phyloP scores from a whole-genome alignment of 352 stramenopile genomes.

The Pythium vanterpoolii region DNA sequence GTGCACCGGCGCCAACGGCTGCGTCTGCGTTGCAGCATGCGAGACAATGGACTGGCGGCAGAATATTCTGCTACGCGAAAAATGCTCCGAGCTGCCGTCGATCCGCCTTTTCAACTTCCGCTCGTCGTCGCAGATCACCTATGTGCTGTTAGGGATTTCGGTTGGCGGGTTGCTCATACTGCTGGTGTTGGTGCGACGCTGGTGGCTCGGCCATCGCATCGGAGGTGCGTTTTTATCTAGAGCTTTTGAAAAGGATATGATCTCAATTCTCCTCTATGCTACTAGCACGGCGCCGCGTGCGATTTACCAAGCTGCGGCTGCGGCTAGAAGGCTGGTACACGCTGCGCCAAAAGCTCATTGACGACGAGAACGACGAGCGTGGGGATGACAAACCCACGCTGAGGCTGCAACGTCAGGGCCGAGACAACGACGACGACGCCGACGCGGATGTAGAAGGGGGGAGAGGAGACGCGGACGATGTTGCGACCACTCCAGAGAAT shows the following conservation, averaged over 20 bases:
- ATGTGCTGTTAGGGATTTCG: constrained; percentile 10
- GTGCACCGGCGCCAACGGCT: constrained; percentile 38
- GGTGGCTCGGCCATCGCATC: constrained; percentile 8
- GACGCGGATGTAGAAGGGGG: neutral
- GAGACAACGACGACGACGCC: too few species aligned
- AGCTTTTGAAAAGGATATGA: too few species aligned
- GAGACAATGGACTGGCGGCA: constrained; percentile 34
- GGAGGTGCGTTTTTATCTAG: constrained; percentile 6
- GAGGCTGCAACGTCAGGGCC: constrained; percentile 3
- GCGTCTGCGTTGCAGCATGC: constrained; percentile 56
- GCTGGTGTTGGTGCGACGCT: constrained; percentile 3
- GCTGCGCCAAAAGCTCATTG: constrained; percentile 20
- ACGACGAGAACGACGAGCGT: constrained; percentile 10
- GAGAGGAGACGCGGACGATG: neutral
- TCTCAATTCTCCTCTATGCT: neutral
- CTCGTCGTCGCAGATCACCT: constrained; percentile 4
- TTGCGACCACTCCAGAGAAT: neutral
- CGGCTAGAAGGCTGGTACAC: constrained; percentile 15
- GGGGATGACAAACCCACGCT: neutral
- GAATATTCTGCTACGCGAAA: constrained; percentile 11
- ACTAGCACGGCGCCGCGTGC: constrained; percentile 4
- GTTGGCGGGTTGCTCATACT: constrained; percentile 7
- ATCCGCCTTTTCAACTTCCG: neutral
- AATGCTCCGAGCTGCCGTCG: constrained; percentile 10
- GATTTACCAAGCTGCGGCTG: constrained; percentile 11